These are phyloP conservation scores for Leccinum ochraceum DNA, from an alignment of 768 basidiomycete species.

Conservation along the genomic window DNA sequence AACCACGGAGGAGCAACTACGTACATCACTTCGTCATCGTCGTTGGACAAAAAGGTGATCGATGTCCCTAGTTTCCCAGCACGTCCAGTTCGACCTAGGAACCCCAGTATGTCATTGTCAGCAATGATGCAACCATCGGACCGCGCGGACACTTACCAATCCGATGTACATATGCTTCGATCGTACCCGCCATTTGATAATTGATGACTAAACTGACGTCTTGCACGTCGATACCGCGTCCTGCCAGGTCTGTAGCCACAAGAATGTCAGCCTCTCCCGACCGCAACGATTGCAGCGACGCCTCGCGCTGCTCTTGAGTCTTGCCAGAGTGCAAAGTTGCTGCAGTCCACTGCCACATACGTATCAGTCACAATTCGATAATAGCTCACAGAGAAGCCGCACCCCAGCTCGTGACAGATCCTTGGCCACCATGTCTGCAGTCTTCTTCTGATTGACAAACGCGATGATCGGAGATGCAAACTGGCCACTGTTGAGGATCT, in stretches of 20 bases:
- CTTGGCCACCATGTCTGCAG: slow-evolving; percentile 96
- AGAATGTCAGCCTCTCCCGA: slow-evolving; percentile 85
- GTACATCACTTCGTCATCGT: slow-evolving; percentile 97
- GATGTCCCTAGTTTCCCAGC: slow-evolving; percentile 93
- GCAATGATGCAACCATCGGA: neutral
- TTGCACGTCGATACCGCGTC: slow-evolving; percentile 98
- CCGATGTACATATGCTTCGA: slow-evolving; percentile 97
- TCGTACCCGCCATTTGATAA: slow-evolving; percentile 95
- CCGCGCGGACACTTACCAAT: slow-evolving; percentile 62
- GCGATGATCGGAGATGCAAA: slow-evolving; percentile 93
- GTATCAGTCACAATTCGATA: slow-evolving; percentile 1
- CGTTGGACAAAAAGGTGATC: slow-evolving; percentile 95
- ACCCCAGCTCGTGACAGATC: slow-evolving; percentile 89
- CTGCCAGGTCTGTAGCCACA: slow-evolving; percentile 96
- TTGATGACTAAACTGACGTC: slow-evolving; percentile 97
- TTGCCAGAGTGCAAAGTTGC: slow-evolving; percentile 96
- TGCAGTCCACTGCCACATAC: slow-evolving; percentile 69
- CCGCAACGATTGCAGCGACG: slow-evolving; percentile 82
- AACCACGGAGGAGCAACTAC: slow-evolving; percentile 32
- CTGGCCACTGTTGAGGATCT: slow-evolving; percentile 86
- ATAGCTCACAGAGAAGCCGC: slow-evolving; percentile 33
- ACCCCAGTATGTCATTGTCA: slow-evolving; percentile 11
- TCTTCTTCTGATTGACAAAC: slow-evolving; percentile 99
- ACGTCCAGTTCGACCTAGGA: slow-evolving; percentile 91
- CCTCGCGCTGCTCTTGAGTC: slow-evolving; percentile 96